Percentiles rank a stretch among this genome's conserved stretches.
phyloP scores from a whole-genome alignment of 306 rosid genomes.

The Corylus heterophylla region DNA sequence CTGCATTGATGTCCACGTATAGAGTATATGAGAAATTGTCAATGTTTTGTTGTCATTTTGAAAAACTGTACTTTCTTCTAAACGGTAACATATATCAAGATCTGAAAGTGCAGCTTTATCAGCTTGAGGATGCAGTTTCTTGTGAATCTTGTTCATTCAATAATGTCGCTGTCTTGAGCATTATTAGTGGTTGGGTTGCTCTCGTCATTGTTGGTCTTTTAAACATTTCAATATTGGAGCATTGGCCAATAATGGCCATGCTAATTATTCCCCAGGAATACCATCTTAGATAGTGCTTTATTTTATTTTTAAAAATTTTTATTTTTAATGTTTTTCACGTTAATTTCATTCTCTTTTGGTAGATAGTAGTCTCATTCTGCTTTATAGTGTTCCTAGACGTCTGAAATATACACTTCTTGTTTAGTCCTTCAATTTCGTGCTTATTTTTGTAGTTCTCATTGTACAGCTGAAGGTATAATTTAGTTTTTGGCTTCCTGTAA shows the following conservation, averaged over 20 bases:
- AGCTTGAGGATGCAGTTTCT: neutral
- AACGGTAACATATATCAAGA: neutral
- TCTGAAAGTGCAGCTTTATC: neutral
- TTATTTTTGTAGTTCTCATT: slow-evolving; percentile 12
- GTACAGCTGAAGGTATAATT: slow-evolving; percentile 13
- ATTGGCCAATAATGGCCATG: neutral
- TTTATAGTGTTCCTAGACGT: neutral
- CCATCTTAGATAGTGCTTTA: neutral
- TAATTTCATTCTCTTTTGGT: neutral
- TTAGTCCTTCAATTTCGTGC: slow-evolving; percentile 3
- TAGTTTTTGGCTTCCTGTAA: slow-evolving; percentile 25
- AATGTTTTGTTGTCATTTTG: neutral
- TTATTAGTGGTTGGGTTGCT: neutral
- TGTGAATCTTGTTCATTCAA: neutral
- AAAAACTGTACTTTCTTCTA: neutral
- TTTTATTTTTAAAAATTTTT: no score
- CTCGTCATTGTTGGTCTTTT: neutral
- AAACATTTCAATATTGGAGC: neutral
- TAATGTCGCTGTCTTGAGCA: neutral
- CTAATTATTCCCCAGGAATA: neutral
- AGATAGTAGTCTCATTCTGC: neutral
- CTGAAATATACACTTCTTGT: neutral
- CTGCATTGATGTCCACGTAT: neutral
- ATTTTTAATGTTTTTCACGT: no score
- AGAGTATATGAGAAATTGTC: neutral